Percentiles rank a stretch among this genome's conserved stretches.
These are phyloP conservation scores for Ormosia emarginata DNA, from an alignment of 306 rosid genomes.

Conservation along the genomic window DNA sequence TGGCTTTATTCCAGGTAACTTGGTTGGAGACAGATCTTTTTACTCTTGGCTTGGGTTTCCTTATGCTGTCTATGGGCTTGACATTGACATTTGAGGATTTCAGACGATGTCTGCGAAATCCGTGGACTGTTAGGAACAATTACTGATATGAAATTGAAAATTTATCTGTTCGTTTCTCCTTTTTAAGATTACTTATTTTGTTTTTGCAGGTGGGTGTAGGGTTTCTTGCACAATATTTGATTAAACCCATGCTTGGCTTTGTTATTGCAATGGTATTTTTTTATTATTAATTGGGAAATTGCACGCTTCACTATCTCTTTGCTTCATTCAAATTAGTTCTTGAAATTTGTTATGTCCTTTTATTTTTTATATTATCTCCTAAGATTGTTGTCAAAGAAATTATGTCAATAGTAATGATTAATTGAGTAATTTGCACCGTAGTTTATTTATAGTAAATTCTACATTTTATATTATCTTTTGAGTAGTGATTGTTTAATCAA, in stretches of 20 bases:
- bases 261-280: constrained; percentile 65
- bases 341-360: constrained; percentile 12
- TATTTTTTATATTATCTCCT: background rate
- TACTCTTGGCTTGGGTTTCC: constrained; percentile 85
- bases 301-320: background rate
- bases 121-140: constrained; percentile 71
- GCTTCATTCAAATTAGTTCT: constrained; percentile 2
- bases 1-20: constrained; percentile 62
- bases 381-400: background rate
- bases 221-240: constrained; percentile 89
- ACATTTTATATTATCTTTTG: background rate
- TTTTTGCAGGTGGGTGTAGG: constrained; percentile 90
- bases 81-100: constrained; percentile 94
- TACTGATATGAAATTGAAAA: background rate
- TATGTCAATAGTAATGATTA: background rate
- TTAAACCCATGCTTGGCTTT: constrained; percentile 87
- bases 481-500: background rate
- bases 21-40: constrained; percentile 93
- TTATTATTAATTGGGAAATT: background rate
- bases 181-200: constrained; percentile 20
- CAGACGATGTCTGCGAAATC: constrained; percentile 82
- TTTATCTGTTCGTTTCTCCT: background rate
- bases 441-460: background rate
- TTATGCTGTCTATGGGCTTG: constrained; percentile 96
- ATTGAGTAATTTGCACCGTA: background rate